Conservation (phyloP, 2,329 filamentous ascomycete genomes). For the Colletotrichum lentis region DNA sequence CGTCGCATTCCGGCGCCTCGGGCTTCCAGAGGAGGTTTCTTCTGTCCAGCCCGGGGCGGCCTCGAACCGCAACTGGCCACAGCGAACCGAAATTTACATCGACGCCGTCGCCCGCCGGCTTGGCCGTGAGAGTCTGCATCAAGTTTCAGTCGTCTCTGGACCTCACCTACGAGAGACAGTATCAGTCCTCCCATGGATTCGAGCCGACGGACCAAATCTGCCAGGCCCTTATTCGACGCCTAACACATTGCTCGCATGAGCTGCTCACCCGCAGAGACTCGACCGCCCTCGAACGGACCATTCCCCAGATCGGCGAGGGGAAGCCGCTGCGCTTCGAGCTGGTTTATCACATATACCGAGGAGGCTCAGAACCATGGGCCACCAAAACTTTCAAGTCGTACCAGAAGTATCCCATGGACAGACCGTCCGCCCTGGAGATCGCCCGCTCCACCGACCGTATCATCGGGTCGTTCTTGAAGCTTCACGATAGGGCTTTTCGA, state of each 20-base stretch:
- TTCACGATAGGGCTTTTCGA: slow-evolving; percentile 59
- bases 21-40: slow-evolving; percentile 33
- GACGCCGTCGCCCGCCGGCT: slow-evolving; percentile 28
- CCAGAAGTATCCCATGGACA: slow-evolving; percentile 57
- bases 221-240: slow-evolving; percentile 57
- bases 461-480: slow-evolving; percentile 59
- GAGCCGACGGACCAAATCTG: slow-evolving; percentile 57
- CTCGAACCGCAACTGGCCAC: slow-evolving; percentile 33
- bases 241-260: slow-evolving; percentile 62
- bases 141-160: slow-evolving; percentile 56
- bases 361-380: slow-evolving; percentile 51
- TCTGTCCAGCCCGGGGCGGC: slow-evolving; percentile 36
- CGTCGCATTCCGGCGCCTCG: slow-evolving; percentile 35
- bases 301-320: slow-evolving; percentile 43
- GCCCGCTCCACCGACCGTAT: slow-evolving; percentile 60
- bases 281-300: slow-evolving; percentile 52
- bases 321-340: slow-evolving; percentile 61
- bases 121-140: slow-evolving; percentile 56
- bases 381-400: slow-evolving; percentile 59
- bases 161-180: slow-evolving; percentile 55
- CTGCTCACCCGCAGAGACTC: slow-evolving; percentile 63
- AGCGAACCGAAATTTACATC: slow-evolving; percentile 21
- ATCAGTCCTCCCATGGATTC: slow-evolving; percentile 56
- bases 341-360: slow-evolving; percentile 55
- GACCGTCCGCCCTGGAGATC: slow-evolving; percentile 55